Base-by-base conservation (phyloP, 2,329 filamentous ascomycete species). In the Aspergillus brasiliensis region DNA sequence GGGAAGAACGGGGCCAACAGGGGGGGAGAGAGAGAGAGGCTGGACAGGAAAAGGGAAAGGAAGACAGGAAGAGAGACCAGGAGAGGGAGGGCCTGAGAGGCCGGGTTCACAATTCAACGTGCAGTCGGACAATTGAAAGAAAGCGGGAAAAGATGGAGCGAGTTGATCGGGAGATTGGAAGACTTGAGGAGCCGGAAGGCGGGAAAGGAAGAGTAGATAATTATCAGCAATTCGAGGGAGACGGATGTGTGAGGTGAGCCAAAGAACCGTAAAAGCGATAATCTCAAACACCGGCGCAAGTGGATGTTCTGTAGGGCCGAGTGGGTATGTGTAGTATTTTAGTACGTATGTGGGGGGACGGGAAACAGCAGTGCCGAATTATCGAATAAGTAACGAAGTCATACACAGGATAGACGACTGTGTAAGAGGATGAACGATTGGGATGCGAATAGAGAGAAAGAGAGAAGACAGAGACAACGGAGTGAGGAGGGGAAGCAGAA, bases 51-150 rank as follows among this genome's bases (percentile, higher is more conserved):
- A 19, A 42, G 23, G 25, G 10, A 55, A 31, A 31, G 17, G 13
- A 46, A 44, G 25, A 10, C 19, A 31, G 47, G 57, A 51, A 49
- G 21, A 51, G 53, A 49, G 27, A 27, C 51, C 21, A 44, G 51
- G 53, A 47, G 40, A 13, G 40, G 17, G 17, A 21, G 17, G 19
- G 27, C 40, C 52, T 44, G 56, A 61, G 56, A 58, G 42, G 59
- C 51, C 47, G 42, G 49, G 49, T 55, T 61, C 28, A 44, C 42
- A 53, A 56, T 58, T 46, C 25, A 37, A 23, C 34, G 44, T 61
- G 59, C 59, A 58, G 48, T 38, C 28, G 44, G 49, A 55, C 51
- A 51, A 38, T 44, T 44, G 23, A 44, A 48, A 46, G 42, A 23
- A 55, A 42, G 52, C 25, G 38, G 28, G 34, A 42, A 17, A 21